Evolutionary conservation across 768 basidiomycete species (phyloP).

Genomic region (Coprinellus micaceus): DNA sequence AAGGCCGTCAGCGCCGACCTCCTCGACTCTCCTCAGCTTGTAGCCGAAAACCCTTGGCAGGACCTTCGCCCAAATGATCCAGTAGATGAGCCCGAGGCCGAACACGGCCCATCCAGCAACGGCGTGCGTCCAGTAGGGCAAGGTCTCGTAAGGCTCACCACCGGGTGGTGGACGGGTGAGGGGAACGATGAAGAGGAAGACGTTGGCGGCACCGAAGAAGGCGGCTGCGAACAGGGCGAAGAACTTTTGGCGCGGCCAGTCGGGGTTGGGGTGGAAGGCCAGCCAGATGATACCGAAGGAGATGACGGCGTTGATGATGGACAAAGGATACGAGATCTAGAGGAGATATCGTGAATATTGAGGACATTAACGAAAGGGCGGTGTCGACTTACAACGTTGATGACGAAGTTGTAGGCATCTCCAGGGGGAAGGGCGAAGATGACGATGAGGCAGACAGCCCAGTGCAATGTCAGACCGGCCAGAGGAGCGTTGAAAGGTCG

Average conservation of each 20-base stretch:
- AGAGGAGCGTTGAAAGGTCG: conserved; percentile 60
- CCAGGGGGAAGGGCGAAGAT: conserved; percentile 51
- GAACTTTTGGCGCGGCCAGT: conserved; percentile 21
- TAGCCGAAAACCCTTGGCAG: conserved; percentile 30
- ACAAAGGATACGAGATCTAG: conserved; percentile 43
- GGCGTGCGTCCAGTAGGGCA: conserved; percentile 57
- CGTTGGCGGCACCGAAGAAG: conserved; percentile 57
- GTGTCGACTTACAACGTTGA: conserved; percentile 45
- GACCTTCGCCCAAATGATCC: conserved; percentile 29
- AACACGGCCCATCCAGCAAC: conserved; percentile 38
- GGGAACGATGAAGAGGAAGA: conserved; percentile 56
- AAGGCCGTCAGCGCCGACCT: conserved; percentile 31
- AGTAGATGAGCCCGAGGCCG: conserved; percentile 35
- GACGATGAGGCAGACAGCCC: conserved; percentile 33
- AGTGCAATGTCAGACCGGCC: conserved; percentile 49
- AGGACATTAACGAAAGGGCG: neutral
- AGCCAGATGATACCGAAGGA: conserved; percentile 41
- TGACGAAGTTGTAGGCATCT: conserved; percentile 62
- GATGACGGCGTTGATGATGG: conserved; percentile 48
- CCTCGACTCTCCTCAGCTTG: conserved; percentile 25
- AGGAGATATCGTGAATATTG: no score
- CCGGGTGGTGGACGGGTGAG: conserved; percentile 48
- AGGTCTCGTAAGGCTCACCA: conserved; percentile 40
- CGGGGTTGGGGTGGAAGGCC: conserved; percentile 18
- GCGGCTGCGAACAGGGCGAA: conserved; percentile 21